Base-by-base conservation (phyloP, 768 basidiomycete species). In the Hypholoma sublateritium region DNA sequence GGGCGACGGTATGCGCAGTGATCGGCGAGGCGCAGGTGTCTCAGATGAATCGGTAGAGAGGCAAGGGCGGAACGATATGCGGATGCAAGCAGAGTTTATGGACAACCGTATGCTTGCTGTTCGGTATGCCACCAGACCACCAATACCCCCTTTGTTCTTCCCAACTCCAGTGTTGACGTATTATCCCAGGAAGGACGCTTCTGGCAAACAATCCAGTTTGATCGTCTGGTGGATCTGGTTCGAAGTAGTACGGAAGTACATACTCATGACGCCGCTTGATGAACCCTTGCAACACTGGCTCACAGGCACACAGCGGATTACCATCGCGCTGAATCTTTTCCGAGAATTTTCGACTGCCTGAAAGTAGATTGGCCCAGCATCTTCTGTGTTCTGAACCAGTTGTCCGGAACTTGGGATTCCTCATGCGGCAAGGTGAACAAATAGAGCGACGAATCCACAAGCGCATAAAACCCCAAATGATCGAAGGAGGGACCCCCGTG, bases 371-470 rank as follows among this genome's bases (percentile, higher is more conserved):
- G 68, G 69, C 66, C 66, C 66, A 73, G 69, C 60, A 69, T 65
- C 68, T 78, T 78, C 69, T 72, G 74, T 72, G 74, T 78, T 77
- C 64, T 64, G 70, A 63, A 49, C 70, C 71, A 72, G 62, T 68
- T 71, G 70, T 67, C 74, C 79, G 77, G 75, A 78, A 76, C 79
- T 74, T 73, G 71, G 74, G 41, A 70, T 77, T 72, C 78, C 75
- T 67, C 68, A 72, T 81, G 74, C 77, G 76, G 79, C 77, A 75
- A 80, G 76, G 66, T 73, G 73, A 75, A 72, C 65, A 69, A 69
- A 71, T 71, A 69, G 59, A 68, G 67, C 60, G 63, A 67, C 61
- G 62, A 70, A 66, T 64, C 64, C 65, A 61, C 64, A 65, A 65
- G 69, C 70, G 68, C 71, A 70, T 68, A 72, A 72, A 71, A 63